Conservation (phyloP, 495 filamentous ascomycete genomes). For the Cenococcum geophilum region DNA sequence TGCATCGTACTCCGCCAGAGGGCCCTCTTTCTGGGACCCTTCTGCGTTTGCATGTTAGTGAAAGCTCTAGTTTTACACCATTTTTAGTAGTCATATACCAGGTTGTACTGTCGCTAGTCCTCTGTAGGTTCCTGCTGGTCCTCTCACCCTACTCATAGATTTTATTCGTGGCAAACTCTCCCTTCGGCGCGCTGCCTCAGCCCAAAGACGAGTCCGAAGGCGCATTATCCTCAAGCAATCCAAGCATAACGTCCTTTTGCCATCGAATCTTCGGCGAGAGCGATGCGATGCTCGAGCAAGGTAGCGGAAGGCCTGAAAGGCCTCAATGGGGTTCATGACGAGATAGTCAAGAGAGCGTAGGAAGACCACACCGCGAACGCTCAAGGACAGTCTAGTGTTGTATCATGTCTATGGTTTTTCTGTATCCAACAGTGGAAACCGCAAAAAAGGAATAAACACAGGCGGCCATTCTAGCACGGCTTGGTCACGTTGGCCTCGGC, state of each 20-base stretch:
- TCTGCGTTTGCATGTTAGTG: conserved; percentile 3
- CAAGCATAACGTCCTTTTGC: conserved; percentile 22
- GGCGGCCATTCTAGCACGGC: too few species aligned
- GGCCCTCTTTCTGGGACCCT: conserved; percentile 44
- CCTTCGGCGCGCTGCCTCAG: not conserved
- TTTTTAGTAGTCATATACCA: not conserved
- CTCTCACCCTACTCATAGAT: not conserved
- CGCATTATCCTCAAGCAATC: conserved; percentile 20
- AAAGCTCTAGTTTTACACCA: not conserved
- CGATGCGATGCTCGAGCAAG: conserved; percentile 11
- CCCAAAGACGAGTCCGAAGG: conserved; percentile 1
- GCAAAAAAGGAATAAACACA: too few species aligned
- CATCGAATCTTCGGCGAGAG: not conserved
- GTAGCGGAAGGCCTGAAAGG: conserved; percentile 8
- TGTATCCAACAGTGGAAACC: too few species aligned
- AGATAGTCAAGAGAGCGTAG: not conserved
- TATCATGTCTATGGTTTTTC: not conserved
- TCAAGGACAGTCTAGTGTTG: not conserved
- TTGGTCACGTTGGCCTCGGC: too few species aligned
- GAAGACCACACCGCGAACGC: not conserved
- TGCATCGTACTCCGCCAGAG: conserved; percentile 78
- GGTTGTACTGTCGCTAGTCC: conserved; percentile 14
- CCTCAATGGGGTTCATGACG: conserved; percentile 22
- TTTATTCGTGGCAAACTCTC: not conserved
- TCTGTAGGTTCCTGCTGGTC: conserved; percentile 8